Evolutionary conservation across 495 filamentous ascomycete species (phyloP), one percentile per base, ranked within the genome.

Genomic region (Lepraria neglecta): DNA sequence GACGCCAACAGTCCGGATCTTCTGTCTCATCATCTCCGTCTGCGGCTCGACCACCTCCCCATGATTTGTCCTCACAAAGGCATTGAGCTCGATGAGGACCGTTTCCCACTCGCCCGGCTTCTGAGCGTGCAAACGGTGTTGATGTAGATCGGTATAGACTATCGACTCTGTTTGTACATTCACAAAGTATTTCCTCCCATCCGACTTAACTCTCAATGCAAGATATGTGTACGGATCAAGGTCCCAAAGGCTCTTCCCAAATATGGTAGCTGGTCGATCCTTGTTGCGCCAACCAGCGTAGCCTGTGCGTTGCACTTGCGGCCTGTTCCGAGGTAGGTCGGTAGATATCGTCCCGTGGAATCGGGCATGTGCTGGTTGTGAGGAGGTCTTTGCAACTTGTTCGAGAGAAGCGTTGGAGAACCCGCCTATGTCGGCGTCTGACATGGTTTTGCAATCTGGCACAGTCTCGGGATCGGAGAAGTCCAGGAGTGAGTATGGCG

Each of bases 131-230:
- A 98, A 70, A 62, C 95, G 79, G 73, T 98, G 95, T 74, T 98
- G 94, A 73, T 97, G 95, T 61, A 98, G 78, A 74, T 98, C 94
- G 4, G 92, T 92, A 40, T 90, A 85, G 51, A 95, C 87, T 57
- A 97, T 83, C 1, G 87, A 87, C 63, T 98, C 94, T 11, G 91
- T 96, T 77, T 97, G 95, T 43, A 98, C 76, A 72, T 98, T 98
- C 54, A 98, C 85, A 55, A 94, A 90, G 74, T 97, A 98, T 64
- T 88, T 87, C 10, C 92, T 77, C 14, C 92, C 92, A 73, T 97
- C 95, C 28, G 87, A 90, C 72, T 90, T 92, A 64, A 97, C 78
- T n/a, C 91, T 86, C 68, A 98, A 72, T 0, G 89, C 95, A 9
- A 97, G 83, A 73, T 90, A 97, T 6, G 80, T 72, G 73, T 96